Percentiles rank a stretch among this genome's conserved stretches.
Evolutionary conservation across 306 rosid species (phyloP).

Genomic region (cucumber (Cucumis sativus)): DNA sequence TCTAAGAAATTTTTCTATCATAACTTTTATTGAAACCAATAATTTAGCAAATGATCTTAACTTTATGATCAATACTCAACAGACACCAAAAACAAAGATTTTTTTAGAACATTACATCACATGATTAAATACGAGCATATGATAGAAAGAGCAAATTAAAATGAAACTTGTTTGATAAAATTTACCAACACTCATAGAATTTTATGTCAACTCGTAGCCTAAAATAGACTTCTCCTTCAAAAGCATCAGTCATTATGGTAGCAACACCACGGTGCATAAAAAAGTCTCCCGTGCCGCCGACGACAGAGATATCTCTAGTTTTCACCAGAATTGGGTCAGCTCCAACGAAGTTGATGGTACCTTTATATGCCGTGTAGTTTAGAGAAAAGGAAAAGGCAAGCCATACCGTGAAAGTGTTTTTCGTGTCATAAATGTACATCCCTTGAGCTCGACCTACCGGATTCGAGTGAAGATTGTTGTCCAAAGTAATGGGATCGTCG

Average conservation of each 20-base stretch:
- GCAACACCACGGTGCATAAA: conserved; percentile 72
- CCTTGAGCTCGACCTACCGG: conserved; percentile 80
- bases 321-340: conserved; percentile 50
- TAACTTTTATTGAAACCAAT: neutral
- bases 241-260: conserved; percentile 51
- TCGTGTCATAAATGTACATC: conserved; percentile 48
- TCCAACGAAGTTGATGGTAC: conserved; percentile 48
- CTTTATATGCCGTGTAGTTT: conserved; percentile 26
- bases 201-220: conserved; percentile 51
- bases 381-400: conserved; percentile 49
- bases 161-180: neutral
- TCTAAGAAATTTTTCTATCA: neutral
- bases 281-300: conserved; percentile 75
- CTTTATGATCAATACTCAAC: neutral
- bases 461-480: conserved; percentile 52
- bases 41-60: neutral
- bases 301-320: conserved; percentile 44
- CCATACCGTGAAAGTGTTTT: conserved; percentile 51
- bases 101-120: neutral
- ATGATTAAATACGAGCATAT: neutral
- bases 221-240: conserved; percentile 63
- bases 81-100: neutral
- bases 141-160: neutral
- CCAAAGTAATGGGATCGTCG: conserved; percentile 66
- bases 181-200: conserved; percentile 59